Conservation (phyloP, 305 asterid genomes). For the Fraxinus latifolia region DNA sequence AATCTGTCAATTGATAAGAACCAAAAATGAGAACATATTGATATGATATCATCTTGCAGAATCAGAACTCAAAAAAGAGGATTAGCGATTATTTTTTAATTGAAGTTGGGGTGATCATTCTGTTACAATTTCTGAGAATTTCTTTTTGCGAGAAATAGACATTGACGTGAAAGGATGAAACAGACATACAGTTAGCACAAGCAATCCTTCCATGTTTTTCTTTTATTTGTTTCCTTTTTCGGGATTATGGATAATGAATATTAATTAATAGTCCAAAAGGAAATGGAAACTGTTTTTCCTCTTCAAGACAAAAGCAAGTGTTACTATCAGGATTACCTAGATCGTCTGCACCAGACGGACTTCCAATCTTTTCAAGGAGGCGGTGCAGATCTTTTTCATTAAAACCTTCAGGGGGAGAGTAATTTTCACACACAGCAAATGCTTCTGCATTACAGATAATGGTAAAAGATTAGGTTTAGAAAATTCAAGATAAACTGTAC, state of each 20-base stretch:
- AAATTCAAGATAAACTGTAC: neutral
- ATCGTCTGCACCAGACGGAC: slow-evolving; percentile 86
- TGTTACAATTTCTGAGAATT: neutral
- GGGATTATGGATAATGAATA: neutral
- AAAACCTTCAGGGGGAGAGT: slow-evolving; percentile 93
- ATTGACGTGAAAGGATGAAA: neutral
- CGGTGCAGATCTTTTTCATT: slow-evolving; percentile 78
- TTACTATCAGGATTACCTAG: slow-evolving; percentile 46
- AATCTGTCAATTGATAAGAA: slow-evolving; percentile 47
- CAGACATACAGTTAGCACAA: neutral
- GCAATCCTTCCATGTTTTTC: neutral
- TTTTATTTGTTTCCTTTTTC: neutral
- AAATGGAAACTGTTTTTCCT: neutral
- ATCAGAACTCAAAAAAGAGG: neutral
- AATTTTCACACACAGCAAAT: slow-evolving; percentile 86
- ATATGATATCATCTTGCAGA: neutral
- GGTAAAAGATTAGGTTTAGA: neutral
- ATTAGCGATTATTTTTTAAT: neutral
- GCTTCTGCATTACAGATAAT: slow-evolving; percentile 61
- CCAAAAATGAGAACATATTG: neutral
- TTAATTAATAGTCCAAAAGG: neutral
- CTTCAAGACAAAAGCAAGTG: neutral
- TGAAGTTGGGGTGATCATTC: neutral
- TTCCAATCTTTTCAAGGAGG: slow-evolving; percentile 88
- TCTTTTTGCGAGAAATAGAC: neutral